Base-by-base conservation (phyloP, 1,284 basidiomycete species). In the Ustanciosporium gigantosporum region DNA sequence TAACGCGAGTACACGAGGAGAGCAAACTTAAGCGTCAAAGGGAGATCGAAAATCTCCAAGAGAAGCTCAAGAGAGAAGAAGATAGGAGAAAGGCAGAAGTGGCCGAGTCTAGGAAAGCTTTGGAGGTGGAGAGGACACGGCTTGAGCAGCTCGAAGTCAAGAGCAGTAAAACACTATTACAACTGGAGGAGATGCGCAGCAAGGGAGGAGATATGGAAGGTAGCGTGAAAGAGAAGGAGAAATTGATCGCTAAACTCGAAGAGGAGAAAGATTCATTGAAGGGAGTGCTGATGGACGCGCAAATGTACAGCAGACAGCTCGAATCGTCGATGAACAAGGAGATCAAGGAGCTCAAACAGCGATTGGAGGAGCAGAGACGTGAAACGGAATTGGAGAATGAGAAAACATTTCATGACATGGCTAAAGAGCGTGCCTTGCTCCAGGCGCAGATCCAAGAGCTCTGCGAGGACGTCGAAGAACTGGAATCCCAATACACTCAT, bases 1-100 rank as follows among this genome's bases (percentile, higher is more conserved):
- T 65, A 27, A 40, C 50, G 38, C 47, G 31, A 41, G 47, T 65
- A 29, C 61, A 65, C 24, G 51, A 56, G 31, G 61, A 60, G 45
- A 59, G 56, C 1, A 65, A 65, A 31, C 38, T 50, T 6, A 35
- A 48, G 5, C 31, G 61, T 22, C 61, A 65, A 24, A 59, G 39
- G 42, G 61, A 59, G 42, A 51, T 65, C 35, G 61, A 55, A 4
- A 48, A 55, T 0, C 37, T 56, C 8, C 36, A 27, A 5, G 46
- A 58, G 5, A 64, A 35, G 40, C 37, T 58, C 11, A 39, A 25
- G 2, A 35, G 27, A 2, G 55, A 49, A 19, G 50, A 64, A 24
- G 50, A 55, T 25, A 41, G 24, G 23, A 31, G 55, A 21, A 53
- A 37, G 29, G 42, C 40, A 17, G 49, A 53, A 5, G 15, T 46